A percentile compares a stretch with the other conserved stretches of the same genome.
These are phyloP conservation scores for Microthlaspi erraticum DNA, from an alignment of 345 rosid genomes.

Conservation along the genomic window DNA sequence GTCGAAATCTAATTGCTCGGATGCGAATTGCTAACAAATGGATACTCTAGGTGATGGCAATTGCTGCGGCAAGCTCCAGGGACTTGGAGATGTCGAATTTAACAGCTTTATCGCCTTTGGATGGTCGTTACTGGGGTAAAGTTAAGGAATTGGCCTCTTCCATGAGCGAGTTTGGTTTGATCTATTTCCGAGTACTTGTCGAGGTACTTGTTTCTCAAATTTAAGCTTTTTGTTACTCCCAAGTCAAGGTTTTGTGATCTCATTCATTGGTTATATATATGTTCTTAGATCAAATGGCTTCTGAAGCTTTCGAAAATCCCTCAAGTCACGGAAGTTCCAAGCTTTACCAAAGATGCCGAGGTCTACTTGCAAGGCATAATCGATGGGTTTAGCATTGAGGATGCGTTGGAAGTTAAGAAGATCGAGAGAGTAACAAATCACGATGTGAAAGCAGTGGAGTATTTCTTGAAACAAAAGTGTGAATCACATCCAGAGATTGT, in stretches of 20 bases:
- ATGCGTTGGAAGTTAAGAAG: slow-evolving; percentile 77
- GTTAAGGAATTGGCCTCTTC: slow-evolving; percentile 86
- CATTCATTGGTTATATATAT: neutral
- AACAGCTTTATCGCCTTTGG: slow-evolving; percentile 89
- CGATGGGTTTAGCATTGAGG: slow-evolving; percentile 68
- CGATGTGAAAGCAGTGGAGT: slow-evolving; percentile 96
- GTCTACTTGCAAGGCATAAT: slow-evolving; percentile 65
- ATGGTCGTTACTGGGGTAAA: slow-evolving; percentile 90
- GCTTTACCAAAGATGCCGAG: slow-evolving; percentile 70
- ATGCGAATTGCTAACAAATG: slow-evolving; percentile 16
- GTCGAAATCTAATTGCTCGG: slow-evolving; percentile 1
- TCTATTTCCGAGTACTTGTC: slow-evolving; percentile 77
- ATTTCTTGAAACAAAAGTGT: slow-evolving; percentile 89
- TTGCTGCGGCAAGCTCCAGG: slow-evolving; percentile 44
- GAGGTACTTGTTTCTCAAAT: slow-evolving; percentile 58
- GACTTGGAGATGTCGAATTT: slow-evolving; percentile 72
- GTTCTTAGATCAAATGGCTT: slow-evolving; percentile 78
- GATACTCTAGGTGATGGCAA: slow-evolving; percentile 50
- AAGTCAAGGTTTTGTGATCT: neutral
- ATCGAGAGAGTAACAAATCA: slow-evolving; percentile 90
- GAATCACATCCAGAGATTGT: slow-evolving; percentile 79
- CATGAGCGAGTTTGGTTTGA: slow-evolving; percentile 87
- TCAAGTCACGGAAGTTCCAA: slow-evolving; percentile 80
- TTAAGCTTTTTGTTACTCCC: neutral
- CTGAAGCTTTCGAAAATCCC: slow-evolving; percentile 82